Evolutionary conservation across 1,284 basidiomycete species (phyloP), one percentile per base, ranked within the genome.

Genomic region (Vanrija sp.): DNA sequence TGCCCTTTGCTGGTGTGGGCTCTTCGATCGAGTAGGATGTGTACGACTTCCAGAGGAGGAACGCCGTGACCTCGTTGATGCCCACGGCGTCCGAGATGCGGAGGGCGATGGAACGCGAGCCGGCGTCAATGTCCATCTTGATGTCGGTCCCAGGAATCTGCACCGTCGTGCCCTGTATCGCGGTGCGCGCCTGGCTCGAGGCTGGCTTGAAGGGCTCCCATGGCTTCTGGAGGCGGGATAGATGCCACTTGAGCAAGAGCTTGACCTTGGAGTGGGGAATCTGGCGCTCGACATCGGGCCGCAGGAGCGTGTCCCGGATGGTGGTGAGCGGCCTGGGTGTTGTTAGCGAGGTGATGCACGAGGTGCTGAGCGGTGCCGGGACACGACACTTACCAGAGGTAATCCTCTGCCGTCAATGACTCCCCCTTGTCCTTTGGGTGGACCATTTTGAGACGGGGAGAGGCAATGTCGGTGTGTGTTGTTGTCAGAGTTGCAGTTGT

Each of bases 261-360:
- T 23, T 44, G 37, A 73, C 63, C 46, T 65, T 68, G 19, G 60
- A 39, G 18, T 61, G 52, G 8, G 65, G 54, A 35, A 60, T 59
- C 20, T 36, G 39, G 41, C 50, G 25, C 42, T 58, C 53, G 16
- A 52, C 41, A 25, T 62, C 53, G 14, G 71, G 63, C 12, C 61
- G 57, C 14, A 63, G 62, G 10, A 73, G 60, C 7, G 66, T 62
- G 56, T 73, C 66, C 35, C 69, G 62, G 19, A 73, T 59, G 8
- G 62, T 65, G 2, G 66, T 66, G 22, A 73, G 52, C 3, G 71
- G 71, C 47, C 71, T 73, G 46, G 1, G 31, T 4, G 15, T 1
- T 6, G 48, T 59, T 3, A 56, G 49, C 45, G 19, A 37, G 18
- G 27, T 19, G n/a, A n/a, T 22, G 19, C 16, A 27, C 4, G 12